Evolutionary conservation across 306 rosid genomes (phyloP), one percentile per base, ranked within the genome.

Genomic region (Inga oerstediana): DNA sequence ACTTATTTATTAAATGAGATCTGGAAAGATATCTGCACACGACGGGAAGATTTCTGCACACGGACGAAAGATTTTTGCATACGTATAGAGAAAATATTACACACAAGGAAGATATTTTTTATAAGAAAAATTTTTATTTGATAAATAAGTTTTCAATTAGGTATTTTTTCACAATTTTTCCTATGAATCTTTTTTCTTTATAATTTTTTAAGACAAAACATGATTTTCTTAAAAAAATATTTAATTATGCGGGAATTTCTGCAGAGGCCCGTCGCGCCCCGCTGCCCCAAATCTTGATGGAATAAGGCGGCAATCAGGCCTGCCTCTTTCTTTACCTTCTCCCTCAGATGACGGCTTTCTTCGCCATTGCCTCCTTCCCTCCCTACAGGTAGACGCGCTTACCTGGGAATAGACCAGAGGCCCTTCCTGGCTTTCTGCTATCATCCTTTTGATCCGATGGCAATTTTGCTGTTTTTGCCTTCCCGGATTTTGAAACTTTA

Each of bases 281-380:
- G 58, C 81, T 70, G 65, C 86, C 66, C 19, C 32, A 67, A 84
- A 19, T 68, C 79, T 59, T 72, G 32, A 66, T 87, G 81, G 62
- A 81, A 76, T 22, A 81, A 85, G 92, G 87, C 88, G 88, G 83
- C 87, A 81, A 72, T 46, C 16, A 45, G 17, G 45, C 27, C 34
- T 44, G 30, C 19, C 3, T 52, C 73, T 34, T 35, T 16, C 62
- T 64, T 24, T 34, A 35, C 7, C 62, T 58, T 64, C 75, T 27
- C 49, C 64, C 9, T 61, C 20, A 2, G 24, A 83, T 89, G 90
- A 51, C 86, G 79, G 76, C 75, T 75, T 20, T 56, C 24, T 76
- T 79, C 59, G 82, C 86, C 79, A 54, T 84, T 56, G 72, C 79
- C 46, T 39, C 81, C 69, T 76, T 75, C 59, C 72, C 73, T 84